Evolutionary conservation across 208 protist genomes (phyloP), one percentile per base, ranked within the genome.

Genomic region (Leptomonas pyrrhocoris): DNA sequence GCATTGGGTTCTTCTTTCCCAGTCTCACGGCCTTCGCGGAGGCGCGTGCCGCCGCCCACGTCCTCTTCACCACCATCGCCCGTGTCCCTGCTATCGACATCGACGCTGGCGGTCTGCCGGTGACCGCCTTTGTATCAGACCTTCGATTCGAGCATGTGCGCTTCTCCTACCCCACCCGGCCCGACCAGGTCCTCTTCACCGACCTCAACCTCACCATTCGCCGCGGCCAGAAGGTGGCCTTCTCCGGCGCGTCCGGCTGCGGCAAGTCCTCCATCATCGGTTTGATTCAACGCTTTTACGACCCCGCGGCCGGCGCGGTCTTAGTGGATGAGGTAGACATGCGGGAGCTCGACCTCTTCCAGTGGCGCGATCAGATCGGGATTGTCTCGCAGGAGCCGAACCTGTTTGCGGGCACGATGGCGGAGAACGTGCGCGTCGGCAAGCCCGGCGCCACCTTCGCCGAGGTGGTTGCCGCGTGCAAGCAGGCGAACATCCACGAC

Each of bases 201-300:
- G 70, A 94, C 46, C 79, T 96, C 45, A 86, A 74, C 66, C 62
- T 97, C 11, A 72, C 62, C 1, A 89, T 96, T 43, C 48, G 68
- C 49, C 67, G 79, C 16, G 92, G 92, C 51, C 75, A 91, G 68
- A 86, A 89, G 68, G 76, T 96, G 19, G 92, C 92, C 45, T 88
- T 95, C 59, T 89, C 89, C 36, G 89, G 89, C 13, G 69, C 76
- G 1, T 87, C 82, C 15, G 92, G 92, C 19, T 89, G 86, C 67
- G 92, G 92, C 42, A 97, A 97, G 77, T 93, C 86, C 2, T 90
- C 88, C 45, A 82, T 91, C 19, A 86, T 94, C 61, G 72, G 68
- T 15, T 79, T 97, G 23, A 49, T 97, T 19, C 87, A 94, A 73
- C 82, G 90, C 58, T 94, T 94, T 68, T 97, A 97, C 66, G 90